These are phyloP conservation scores for Dalbergia cultrata DNA, from an alignment of 306 rosid species.

Conservation along the genomic window DNA sequence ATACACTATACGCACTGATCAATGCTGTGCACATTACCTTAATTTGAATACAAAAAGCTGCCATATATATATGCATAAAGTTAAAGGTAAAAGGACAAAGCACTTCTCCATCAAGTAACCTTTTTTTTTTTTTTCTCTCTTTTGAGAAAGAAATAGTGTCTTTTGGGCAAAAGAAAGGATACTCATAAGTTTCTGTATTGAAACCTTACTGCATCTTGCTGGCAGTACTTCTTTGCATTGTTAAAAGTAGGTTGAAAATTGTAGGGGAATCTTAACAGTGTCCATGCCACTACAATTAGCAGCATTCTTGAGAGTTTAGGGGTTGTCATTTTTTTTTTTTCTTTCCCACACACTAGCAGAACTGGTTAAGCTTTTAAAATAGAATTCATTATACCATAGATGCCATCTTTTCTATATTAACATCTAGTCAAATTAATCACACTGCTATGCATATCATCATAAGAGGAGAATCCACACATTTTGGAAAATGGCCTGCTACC, in stretches of 20 bases:
- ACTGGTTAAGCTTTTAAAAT: background rate
- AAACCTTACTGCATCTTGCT: slow-evolving; percentile 11
- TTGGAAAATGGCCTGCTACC: slow-evolving; percentile 59
- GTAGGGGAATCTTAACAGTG: background rate
- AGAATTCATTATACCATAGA: background rate
- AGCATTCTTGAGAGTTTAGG: slow-evolving; percentile 15
- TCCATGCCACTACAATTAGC: slow-evolving; percentile 12
- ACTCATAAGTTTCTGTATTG: slow-evolving; percentile 1
- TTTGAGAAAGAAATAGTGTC: background rate
- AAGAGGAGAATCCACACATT: background rate
- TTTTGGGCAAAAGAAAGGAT: background rate
- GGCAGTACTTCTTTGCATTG: background rate
- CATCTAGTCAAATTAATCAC: slow-evolving; percentile 21
- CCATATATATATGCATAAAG: background rate
- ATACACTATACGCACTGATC: background rate
- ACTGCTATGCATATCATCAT: background rate
- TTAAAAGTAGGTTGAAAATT: slow-evolving; percentile 9
- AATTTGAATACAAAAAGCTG: background rate
- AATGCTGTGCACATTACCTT: background rate
- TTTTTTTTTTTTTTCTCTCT: background rate
- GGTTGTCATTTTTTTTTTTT: background rate
- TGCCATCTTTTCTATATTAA: background rate
- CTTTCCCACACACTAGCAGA: background rate
- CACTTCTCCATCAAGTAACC: background rate
- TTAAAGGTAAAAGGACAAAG: slow-evolving; percentile 3